Evolutionary conservation across 768 basidiomycete genomes (phyloP).

Genomic region (Boletus insuetus): DNA sequence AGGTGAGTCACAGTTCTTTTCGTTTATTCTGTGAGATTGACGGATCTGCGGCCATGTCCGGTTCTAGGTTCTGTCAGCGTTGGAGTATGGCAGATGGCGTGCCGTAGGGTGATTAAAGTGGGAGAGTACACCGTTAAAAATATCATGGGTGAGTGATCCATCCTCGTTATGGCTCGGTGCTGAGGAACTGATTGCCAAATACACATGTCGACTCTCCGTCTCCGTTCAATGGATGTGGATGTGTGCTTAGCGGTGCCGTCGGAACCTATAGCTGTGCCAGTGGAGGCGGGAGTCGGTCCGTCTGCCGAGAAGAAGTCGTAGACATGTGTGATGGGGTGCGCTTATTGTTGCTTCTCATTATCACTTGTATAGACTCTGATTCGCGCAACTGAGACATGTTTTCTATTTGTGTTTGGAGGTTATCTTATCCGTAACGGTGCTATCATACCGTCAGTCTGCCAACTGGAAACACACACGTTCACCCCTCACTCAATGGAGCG

Average conservation of each 20-base stretch:
- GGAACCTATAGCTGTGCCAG: conserved; percentile 19
- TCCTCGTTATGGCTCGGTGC: conserved; percentile 1
- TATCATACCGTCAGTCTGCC: too few species aligned
- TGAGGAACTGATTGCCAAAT: neutral
- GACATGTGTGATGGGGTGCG: neutral
- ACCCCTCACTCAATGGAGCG: too few species aligned
- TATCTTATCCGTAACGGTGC: neutral
- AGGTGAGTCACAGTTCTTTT: conserved; percentile 46
- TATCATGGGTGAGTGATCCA: conserved; percentile 40
- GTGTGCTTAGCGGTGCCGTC: conserved; percentile 14
- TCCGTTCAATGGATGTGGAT: neutral
- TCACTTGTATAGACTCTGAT: conserved; percentile 16
- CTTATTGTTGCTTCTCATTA: conserved; percentile 13
- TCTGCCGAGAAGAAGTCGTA: conserved; percentile 19
- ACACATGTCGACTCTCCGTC: neutral
- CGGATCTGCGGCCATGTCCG: neutral
- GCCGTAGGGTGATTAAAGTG: conserved; percentile 78
- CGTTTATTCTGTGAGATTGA: neutral
- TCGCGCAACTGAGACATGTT: neutral
- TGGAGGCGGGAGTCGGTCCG: conserved; percentile 11
- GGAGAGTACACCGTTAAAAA: conserved; percentile 73
- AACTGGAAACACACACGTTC: too few species aligned
- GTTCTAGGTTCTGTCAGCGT: conserved; percentile 84
- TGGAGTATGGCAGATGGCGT: conserved; percentile 94
- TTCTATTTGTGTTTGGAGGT: neutral